These are phyloP conservation scores for Metarhizium humberi DNA, from an alignment of 2,329 filamentous ascomycete species.

Conservation along the genomic window DNA sequence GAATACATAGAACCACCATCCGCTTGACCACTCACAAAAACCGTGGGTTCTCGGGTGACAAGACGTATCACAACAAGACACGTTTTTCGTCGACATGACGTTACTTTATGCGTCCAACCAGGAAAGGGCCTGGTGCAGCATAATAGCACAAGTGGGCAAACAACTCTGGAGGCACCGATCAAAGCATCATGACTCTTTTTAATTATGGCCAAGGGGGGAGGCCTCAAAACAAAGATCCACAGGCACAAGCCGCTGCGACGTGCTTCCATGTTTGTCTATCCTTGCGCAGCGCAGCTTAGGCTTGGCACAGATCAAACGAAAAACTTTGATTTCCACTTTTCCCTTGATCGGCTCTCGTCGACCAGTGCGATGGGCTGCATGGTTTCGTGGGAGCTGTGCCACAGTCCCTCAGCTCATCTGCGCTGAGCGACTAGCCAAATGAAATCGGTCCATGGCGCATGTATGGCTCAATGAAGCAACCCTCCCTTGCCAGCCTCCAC, in stretches of 20 bases:
- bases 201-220: background rate
- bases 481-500: background rate
- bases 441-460: background rate
- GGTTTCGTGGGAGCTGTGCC: background rate
- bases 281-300: background rate
- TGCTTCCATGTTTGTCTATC: background rate
- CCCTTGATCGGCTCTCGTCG: background rate
- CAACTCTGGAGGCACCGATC: background rate
- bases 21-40: too few relatives aligned
- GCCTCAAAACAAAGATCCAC: background rate
- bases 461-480: background rate
- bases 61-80: too few relatives aligned
- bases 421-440: background rate
- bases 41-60: too few relatives aligned
- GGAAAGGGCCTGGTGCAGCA: background rate
- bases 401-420: background rate
- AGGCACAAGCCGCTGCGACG: background rate
- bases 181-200: background rate
- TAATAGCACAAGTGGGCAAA: background rate
- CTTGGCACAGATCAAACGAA: background rate
- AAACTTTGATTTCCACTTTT: background rate
- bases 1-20: too few relatives aligned
- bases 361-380: background rate
- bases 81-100: too few relatives aligned
- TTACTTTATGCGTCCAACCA: too few relatives aligned